These are phyloP conservation scores for Naganishia randhawae DNA, from an alignment of 768 basidiomycete genomes.

Conservation along the genomic window DNA sequence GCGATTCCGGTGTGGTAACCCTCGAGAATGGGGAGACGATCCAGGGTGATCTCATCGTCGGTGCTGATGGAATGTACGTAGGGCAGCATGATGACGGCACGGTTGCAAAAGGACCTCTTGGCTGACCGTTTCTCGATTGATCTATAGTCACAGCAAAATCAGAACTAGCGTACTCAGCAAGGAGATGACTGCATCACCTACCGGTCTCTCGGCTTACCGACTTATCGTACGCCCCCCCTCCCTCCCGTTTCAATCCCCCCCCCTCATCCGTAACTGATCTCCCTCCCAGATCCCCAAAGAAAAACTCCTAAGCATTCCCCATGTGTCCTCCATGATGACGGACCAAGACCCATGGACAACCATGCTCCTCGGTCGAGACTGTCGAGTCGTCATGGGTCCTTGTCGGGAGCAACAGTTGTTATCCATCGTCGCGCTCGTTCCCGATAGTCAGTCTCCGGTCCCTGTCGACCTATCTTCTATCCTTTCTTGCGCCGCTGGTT, in stretches of 20 bases:
- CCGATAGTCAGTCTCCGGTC: constrained; percentile 27
- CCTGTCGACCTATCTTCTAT: not conserved
- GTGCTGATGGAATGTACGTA: constrained; percentile 29
- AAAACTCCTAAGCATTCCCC: constrained; percentile 5
- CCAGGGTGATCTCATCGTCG: constrained; percentile 23
- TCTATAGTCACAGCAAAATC: constrained; percentile 11
- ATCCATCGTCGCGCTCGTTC: constrained; percentile 26
- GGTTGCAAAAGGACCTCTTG: not conserved
- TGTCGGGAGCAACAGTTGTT: not conserved
- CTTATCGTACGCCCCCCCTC: constrained; percentile 17
- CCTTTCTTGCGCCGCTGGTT: not conserved
- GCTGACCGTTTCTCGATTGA: not conserved
- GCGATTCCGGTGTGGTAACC: not conserved
- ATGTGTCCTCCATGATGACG: constrained; percentile 14
- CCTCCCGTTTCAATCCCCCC: not conserved
- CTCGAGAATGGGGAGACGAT: constrained; percentile 11
- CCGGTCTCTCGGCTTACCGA: constrained; percentile 28
- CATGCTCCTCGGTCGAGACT: constrained; percentile 20
- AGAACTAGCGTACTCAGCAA: constrained; percentile 11
- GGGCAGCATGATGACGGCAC: too few species aligned
- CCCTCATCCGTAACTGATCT: not conserved
- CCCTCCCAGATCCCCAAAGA: not conserved
- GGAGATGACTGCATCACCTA: constrained; percentile 11
- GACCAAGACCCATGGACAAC: constrained; percentile 23
- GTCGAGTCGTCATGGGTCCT: constrained; percentile 25